Evolutionary conservation across 1,284 basidiomycete species (phyloP).

Genomic region (Ustilago loliicola): DNA sequence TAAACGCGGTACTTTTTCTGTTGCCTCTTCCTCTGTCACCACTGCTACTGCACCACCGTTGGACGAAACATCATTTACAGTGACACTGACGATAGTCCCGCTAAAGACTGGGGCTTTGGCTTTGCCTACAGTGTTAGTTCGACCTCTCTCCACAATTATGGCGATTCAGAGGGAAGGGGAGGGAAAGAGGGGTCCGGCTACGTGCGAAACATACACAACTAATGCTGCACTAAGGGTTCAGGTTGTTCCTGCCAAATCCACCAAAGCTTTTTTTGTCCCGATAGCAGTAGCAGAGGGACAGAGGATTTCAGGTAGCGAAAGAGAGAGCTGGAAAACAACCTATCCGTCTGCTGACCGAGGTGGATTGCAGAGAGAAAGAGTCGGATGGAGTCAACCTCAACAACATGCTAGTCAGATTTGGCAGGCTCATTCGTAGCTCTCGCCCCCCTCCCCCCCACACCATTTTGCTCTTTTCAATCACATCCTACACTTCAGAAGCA

Average conservation of each 20-base stretch:
- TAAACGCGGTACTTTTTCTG: conserved; percentile 44
- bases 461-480: no score
- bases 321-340: conserved; percentile 17
- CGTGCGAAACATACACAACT: conserved; percentile 56
- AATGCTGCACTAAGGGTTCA: conserved; percentile 43
- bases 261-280: conserved; percentile 41
- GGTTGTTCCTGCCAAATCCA: conserved; percentile 29
- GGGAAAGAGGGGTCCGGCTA: conserved; percentile 1
- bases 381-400: conserved; percentile 6
- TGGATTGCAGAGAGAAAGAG: conserved; percentile 7
- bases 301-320: not conserved
- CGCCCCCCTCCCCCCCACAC: not conserved
- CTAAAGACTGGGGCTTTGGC: conserved; percentile 43
- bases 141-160: conserved; percentile 3
- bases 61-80: not conserved
- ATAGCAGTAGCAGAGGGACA: not conserved
- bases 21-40: conserved; percentile 3
- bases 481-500: no score
- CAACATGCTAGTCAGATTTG: conserved; percentile 2
- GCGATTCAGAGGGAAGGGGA: not conserved
- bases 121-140: conserved; percentile 9
- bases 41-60: not conserved
- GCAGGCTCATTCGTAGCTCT: no score
- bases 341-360: conserved; percentile 1
- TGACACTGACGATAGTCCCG: conserved; percentile 52